Evolutionary conservation across 2,329 filamentous ascomycete genomes (phyloP).

Genomic region (Hawksworthiomyces lignivorus): DNA sequence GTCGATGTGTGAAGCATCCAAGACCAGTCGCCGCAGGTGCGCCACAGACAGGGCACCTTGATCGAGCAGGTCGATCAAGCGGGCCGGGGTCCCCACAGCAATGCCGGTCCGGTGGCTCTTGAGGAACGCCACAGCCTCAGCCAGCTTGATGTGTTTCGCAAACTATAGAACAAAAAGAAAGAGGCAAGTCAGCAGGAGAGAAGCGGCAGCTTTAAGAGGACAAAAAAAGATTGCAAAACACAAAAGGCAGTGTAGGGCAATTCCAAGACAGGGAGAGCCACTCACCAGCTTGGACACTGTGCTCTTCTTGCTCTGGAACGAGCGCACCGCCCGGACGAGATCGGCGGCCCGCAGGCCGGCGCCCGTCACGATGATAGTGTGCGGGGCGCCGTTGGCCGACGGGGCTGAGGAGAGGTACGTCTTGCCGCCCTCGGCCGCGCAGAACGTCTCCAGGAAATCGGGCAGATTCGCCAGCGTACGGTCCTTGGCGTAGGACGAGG

Average conservation of each 20-base stretch:
- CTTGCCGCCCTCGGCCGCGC: conserved; percentile 41
- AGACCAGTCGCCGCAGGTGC: conserved; percentile 68
- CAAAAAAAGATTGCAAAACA: background rate
- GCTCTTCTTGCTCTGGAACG: conserved; percentile 70
- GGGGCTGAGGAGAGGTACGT: conserved; percentile 34
- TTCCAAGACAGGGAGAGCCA: too few relatives aligned
- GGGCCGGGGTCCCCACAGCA: conserved; percentile 80
- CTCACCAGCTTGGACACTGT: conserved; percentile 71
- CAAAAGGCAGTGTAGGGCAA: too few relatives aligned
- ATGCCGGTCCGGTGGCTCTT: conserved; percentile 67
- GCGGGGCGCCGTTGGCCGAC: conserved; percentile 63
- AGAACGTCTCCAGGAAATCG: conserved; percentile 64
- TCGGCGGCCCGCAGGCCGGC: conserved; percentile 84
- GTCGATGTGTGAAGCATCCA: conserved; percentile 90
- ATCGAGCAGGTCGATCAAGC: conserved; percentile 74
- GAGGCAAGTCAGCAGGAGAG: background rate
- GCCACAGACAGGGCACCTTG: conserved; percentile 65
- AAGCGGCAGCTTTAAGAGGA: background rate
- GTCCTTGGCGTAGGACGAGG: conserved; percentile 56
- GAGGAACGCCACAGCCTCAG: conserved; percentile 74
- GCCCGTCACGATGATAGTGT: conserved; percentile 81
- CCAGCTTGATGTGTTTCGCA: conserved; percentile 94
- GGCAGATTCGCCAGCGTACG: conserved; percentile 68
- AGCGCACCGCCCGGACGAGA: conserved; percentile 64
- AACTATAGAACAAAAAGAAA: conserved; percentile 57